Evolutionary conservation across 805 yeast genomes (phyloP).

Genomic region (Saturnispora dispora): DNA sequence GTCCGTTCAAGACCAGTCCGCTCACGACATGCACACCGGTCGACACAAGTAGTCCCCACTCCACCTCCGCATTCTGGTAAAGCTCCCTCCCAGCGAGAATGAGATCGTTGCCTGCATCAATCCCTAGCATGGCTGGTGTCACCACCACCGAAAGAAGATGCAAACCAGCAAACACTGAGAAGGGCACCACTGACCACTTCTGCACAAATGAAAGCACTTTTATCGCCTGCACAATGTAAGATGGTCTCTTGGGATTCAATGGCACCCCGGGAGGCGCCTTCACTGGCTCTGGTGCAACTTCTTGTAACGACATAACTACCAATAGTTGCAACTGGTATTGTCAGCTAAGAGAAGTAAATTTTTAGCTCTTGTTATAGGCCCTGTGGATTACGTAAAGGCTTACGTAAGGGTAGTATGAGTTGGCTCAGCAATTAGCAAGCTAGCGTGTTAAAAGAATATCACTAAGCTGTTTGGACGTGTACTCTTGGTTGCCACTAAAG

Average conservation of each 20-base stretch:
- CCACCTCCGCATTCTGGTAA: constrained; percentile 48
- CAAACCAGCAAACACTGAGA: constrained; percentile 46
- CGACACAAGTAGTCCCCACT: constrained; percentile 40
- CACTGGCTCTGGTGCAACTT: constrained; percentile 12
- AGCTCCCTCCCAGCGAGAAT: constrained; percentile 53
- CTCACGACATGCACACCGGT: constrained; percentile 40
- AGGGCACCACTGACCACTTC: constrained; percentile 51
- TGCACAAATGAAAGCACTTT: constrained; percentile 27
- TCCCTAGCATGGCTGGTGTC: constrained; percentile 41
- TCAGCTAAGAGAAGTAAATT: background rate
- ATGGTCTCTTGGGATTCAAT: constrained; percentile 4
- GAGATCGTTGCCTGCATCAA: constrained; percentile 39
- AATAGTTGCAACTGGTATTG: background rate
- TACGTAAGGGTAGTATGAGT: background rate
- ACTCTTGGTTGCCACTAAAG: no score
- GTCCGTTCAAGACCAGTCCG: constrained; percentile 40
- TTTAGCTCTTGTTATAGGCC: background rate
- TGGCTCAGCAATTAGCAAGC: background rate
- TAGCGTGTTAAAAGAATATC: no score
- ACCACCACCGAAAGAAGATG: constrained; percentile 48
- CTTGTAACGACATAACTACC: constrained; percentile 6
- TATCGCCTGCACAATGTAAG: background rate
- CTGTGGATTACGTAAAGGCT: no score
- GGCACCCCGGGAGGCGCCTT: background rate
- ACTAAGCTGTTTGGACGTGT: no score